Evolutionary conservation across 2,329 filamentous ascomycete species (phyloP).

Genomic region (Fusarium temperatum): DNA sequence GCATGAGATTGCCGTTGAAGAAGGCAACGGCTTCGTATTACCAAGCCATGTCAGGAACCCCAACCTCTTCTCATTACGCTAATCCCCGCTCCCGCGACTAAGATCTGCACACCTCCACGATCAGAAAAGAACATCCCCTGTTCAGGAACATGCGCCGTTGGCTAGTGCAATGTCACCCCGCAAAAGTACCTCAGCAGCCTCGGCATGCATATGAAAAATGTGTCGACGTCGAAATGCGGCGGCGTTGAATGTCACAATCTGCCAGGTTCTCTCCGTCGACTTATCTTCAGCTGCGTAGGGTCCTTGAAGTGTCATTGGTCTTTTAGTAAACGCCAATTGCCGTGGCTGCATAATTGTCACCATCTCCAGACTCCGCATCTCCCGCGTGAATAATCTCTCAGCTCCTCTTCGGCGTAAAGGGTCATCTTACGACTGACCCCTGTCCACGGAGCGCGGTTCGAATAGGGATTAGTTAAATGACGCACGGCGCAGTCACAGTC

Average conservation of each 20-base stretch:
- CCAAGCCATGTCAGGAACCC: not conserved
- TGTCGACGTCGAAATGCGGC: conserved; percentile 26
- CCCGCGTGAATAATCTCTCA: not conserved
- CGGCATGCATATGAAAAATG: conserved; percentile 42
- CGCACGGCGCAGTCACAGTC: not conserved
- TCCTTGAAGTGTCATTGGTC: not conserved
- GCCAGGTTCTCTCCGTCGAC: not conserved
- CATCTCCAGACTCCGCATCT: not conserved
- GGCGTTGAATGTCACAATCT: not conserved
- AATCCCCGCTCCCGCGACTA: conserved; percentile 6
- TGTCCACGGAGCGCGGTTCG: conserved; percentile 6
- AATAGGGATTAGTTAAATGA: conserved; percentile 15
- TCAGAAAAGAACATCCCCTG: conserved; percentile 18
- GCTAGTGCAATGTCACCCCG: conserved; percentile 14
- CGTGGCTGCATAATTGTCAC: not conserved
- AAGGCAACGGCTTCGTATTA: conserved; percentile 5
- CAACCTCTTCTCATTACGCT: not conserved
- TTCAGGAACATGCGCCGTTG: conserved; percentile 24
- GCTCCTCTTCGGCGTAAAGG: not conserved
- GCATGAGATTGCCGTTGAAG: not conserved
- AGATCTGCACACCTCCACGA: conserved; percentile 24
- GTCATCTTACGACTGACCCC: not conserved
- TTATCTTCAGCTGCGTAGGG: not conserved
- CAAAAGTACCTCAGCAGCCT: conserved; percentile 32
- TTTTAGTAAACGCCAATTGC: not conserved